A percentile compares a stretch with the other conserved stretches of the same genome.
phyloP scores from a whole-genome alignment of 2,329 filamentous ascomycete species.

The Exserohilum turcica region DNA sequence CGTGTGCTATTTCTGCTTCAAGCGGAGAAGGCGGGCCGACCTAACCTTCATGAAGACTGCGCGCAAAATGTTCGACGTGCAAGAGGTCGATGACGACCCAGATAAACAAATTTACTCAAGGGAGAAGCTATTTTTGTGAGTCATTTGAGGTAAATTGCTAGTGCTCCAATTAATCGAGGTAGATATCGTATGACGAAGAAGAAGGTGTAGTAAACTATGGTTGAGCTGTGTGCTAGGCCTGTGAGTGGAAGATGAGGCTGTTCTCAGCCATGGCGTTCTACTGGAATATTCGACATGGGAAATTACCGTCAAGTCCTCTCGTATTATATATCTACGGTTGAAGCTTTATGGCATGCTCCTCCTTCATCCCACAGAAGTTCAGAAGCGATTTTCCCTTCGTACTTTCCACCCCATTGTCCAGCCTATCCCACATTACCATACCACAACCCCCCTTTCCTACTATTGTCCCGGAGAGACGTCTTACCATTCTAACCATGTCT shows the following conservation, averaged over 20 bases:
- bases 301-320: background rate
- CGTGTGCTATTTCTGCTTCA: slow-evolving; percentile 89
- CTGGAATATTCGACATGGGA: background rate
- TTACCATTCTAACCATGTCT: background rate
- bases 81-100: slow-evolving; percentile 55
- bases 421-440: background rate
- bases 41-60: slow-evolving; percentile 58
- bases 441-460: background rate
- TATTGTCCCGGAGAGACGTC: background rate
- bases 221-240: background rate
- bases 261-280: background rate
- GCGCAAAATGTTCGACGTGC: slow-evolving; percentile 56
- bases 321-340: too few species aligned
- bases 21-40: slow-evolving; percentile 79
- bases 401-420: background rate
- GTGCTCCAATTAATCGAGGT: background rate
- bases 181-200: slow-evolving; percentile 34
- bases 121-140: slow-evolving; percentile 59
- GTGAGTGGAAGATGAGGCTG: background rate
- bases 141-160: background rate
- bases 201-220: slow-evolving; percentile 6
- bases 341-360: too few species aligned
- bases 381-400: too few species aligned
- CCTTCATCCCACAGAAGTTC: too few species aligned
- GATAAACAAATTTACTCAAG: slow-evolving; percentile 53